Percentiles rank a stretch among this genome's conserved stretches.
phyloP scores from a whole-genome alignment of 2,329 filamentous ascomycete species.

The Alternaria metachromatica region DNA sequence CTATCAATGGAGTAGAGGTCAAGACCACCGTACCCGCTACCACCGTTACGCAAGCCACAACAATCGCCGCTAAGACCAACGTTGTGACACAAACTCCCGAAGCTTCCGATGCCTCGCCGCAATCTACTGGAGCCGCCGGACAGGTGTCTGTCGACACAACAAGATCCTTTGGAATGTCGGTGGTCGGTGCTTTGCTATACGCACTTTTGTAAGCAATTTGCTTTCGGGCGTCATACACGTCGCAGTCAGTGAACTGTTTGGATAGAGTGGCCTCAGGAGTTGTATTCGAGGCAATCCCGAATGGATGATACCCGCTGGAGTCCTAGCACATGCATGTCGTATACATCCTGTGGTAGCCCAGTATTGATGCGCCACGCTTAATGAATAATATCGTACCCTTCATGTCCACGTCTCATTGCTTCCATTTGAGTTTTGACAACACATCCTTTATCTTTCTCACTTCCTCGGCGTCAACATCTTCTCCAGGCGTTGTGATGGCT shows the following conservation, averaged over 20 bases:
- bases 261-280: background rate
- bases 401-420: background rate
- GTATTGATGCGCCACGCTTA: constrained; percentile 16
- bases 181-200: constrained; percentile 37
- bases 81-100: constrained; percentile 25
- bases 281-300: constrained; percentile 7
- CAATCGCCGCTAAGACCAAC: constrained; percentile 27
- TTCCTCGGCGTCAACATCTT: constrained; percentile 41
- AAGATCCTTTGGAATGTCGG: constrained; percentile 30
- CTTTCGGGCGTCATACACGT: background rate
- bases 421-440: background rate
- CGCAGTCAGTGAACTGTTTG: background rate
- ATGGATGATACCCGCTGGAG: constrained; percentile 30
- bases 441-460: constrained; percentile 23
- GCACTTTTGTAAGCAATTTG: constrained; percentile 20
- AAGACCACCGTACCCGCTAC: constrained; percentile 26
- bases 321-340: constrained; percentile 1
- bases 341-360: constrained; percentile 6
- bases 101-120: constrained; percentile 21
- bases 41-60: constrained; percentile 33
- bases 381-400: constrained; percentile 19
- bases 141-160: constrained; percentile 22
- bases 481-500: constrained; percentile 46
- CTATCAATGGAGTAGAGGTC: constrained; percentile 23
- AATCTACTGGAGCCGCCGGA: constrained; percentile 27